phyloP scores from a whole-genome alignment of 2,329 filamentous ascomycete genomes.

The Sarocladium kiliense region DNA sequence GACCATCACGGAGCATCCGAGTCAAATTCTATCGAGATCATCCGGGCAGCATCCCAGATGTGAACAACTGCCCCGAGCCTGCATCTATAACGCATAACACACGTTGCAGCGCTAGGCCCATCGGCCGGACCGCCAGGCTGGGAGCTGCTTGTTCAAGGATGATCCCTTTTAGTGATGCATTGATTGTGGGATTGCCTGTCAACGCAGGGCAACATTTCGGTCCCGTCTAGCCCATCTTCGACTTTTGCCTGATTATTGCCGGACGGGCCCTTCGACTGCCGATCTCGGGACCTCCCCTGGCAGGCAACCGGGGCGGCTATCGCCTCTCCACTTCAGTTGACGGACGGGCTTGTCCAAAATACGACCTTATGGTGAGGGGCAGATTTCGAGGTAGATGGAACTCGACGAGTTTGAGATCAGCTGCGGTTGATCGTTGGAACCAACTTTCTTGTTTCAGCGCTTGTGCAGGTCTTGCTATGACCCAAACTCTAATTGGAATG shows the following conservation, averaged over 20 bases:
- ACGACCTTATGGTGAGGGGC: not conserved
- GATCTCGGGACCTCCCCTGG: constrained; percentile 7
- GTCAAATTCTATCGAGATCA: constrained; percentile 2
- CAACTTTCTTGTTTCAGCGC: not conserved
- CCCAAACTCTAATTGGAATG: too few species aligned
- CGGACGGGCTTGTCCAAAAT: not conserved
- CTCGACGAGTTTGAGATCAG: not conserved
- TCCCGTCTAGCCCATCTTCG: not conserved
- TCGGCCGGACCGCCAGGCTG: not conserved
- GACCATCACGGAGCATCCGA: not conserved
- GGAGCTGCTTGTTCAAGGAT: not conserved
- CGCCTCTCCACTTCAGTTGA: not conserved
- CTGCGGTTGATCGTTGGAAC: not conserved
- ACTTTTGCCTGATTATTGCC: constrained; percentile 3
- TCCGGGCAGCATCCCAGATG: constrained; percentile 1
- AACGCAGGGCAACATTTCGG: too few species aligned
- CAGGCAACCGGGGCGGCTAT: constrained; percentile 2
- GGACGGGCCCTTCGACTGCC: not conserved
- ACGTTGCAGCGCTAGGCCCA: not conserved
- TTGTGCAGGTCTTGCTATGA: too few species aligned
- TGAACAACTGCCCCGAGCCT: not conserved
- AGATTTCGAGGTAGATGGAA: not conserved
- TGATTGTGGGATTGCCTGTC: not conserved
- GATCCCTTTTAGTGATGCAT: not conserved
- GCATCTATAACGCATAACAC: constrained; percentile 4